Conservation (phyloP, 2,329 filamentous ascomycete genomes). For the Colletotrichum ledebouriae region DNA sequence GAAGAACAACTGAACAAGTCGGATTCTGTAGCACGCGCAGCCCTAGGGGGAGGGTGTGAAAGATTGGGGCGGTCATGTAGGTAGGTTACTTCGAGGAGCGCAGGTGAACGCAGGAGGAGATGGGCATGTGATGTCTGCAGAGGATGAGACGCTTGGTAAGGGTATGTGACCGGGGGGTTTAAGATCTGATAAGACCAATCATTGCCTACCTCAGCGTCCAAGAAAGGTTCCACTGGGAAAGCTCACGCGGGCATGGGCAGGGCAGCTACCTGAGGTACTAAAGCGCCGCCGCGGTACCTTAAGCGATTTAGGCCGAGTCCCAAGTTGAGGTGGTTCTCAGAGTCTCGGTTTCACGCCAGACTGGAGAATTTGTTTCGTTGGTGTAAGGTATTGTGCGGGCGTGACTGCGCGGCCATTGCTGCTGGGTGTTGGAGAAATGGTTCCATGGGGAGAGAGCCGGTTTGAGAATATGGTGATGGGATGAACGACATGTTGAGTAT, state of each 20-base stretch:
- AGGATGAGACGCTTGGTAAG: conserved; percentile 38
- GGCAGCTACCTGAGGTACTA: neutral
- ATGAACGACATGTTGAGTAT: conserved; percentile 10
- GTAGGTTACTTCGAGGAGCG: conserved; percentile 7
- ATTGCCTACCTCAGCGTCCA: conserved; percentile 20
- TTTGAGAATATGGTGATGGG: conserved; percentile 4
- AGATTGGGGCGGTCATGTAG: conserved; percentile 1
- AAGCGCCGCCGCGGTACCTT: conserved; percentile 7
- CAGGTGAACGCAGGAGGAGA: conserved; percentile 12
- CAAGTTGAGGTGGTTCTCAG: neutral
- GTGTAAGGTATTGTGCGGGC: conserved; percentile 9
- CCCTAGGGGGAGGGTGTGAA: conserved; percentile 12
- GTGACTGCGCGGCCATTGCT: conserved; percentile 12
- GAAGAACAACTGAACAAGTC: conserved; percentile 20
- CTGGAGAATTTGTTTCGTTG: neutral
- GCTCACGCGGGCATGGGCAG: conserved; percentile 36
- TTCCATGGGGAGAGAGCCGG: neutral
- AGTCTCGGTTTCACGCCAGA: neutral
- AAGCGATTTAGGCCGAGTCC: conserved; percentile 3
- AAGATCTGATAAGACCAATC: conserved; percentile 41
- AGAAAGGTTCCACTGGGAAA: conserved; percentile 22
- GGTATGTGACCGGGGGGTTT: conserved; percentile 13
- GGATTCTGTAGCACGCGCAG: conserved; percentile 30
- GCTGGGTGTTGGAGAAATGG: neutral
- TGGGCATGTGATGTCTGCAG: conserved; percentile 38